Conservation (phyloP, 2,329 filamentous ascomycete genomes). For the Rutstroemia sp. region DNA sequence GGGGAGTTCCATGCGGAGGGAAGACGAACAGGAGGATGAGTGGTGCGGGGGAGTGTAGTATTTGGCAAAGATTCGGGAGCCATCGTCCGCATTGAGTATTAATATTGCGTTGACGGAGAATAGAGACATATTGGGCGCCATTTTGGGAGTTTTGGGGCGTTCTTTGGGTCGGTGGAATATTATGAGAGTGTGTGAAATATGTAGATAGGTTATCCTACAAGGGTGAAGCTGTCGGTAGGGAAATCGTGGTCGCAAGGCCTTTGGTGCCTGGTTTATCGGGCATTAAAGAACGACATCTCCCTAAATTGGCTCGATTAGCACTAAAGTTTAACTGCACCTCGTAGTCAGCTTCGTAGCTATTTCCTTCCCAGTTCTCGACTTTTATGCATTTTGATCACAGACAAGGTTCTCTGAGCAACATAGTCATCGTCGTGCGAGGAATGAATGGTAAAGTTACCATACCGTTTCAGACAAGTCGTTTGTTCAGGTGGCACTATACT, state of each 20-base stretch:
- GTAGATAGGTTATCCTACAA: not conserved
- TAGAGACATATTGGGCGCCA: constrained; percentile 69
- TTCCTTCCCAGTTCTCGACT: too few species aligned
- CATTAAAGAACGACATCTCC: not conserved
- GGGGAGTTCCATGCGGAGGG: constrained; percentile 41
- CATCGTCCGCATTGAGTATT: constrained; percentile 78
- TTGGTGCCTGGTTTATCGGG: not conserved
- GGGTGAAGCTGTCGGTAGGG: constrained; percentile 5
- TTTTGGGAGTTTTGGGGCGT: constrained; percentile 32
- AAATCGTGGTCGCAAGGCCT: constrained; percentile 8
- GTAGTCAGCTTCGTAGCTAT: too few species aligned
- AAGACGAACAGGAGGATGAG: constrained; percentile 26
- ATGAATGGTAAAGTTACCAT: too few species aligned
- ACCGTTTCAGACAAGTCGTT: too few species aligned
- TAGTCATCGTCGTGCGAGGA: too few species aligned
- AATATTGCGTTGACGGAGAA: constrained; percentile 72
- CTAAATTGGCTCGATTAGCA: not conserved
- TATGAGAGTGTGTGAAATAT: not conserved
- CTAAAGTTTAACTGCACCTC: not conserved
- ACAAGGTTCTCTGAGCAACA: too few species aligned
- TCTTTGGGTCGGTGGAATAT: not conserved
- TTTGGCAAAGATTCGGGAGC: constrained; percentile 86
- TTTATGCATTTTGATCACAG: too few species aligned
- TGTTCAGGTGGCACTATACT: too few species aligned
- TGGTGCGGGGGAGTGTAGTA: constrained; percentile 72